Conservation (phyloP, 352 stramenopile genomes). For the Pythium diclinum region DNA sequence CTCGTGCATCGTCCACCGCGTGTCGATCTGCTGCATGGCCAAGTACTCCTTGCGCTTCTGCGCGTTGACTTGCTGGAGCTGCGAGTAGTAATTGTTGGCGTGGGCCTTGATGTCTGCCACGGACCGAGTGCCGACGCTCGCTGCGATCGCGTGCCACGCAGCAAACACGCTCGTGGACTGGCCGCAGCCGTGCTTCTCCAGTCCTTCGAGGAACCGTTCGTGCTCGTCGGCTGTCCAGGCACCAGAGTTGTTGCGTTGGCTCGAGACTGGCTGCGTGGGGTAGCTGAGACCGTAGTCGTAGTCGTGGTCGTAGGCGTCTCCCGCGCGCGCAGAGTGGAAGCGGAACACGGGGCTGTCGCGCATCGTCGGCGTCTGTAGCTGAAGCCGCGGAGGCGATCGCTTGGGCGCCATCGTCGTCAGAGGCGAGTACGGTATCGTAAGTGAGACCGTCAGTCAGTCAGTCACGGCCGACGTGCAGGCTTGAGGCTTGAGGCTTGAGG, state of each 20-base stretch:
- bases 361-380: neutral
- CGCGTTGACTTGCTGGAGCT: constrained; percentile 33
- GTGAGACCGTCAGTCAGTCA: neutral
- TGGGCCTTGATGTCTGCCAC: constrained; percentile 30
- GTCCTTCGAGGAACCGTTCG: constrained; percentile 55
- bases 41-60: constrained; percentile 45
- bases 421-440: neutral
- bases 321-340: constrained; percentile 2
- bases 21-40: constrained; percentile 53
- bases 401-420: constrained; percentile 8
- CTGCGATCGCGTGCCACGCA: constrained; percentile 59
- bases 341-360: constrained; percentile 26
- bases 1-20: constrained; percentile 58
- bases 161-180: constrained; percentile 37
- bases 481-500: neutral
- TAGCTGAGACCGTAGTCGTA: neutral
- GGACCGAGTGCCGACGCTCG: constrained; percentile 49
- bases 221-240: constrained; percentile 65
- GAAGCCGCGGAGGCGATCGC: constrained; percentile 5
- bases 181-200: constrained; percentile 60
- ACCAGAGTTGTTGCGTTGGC: neutral
- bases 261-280: neutral
- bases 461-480: neutral
- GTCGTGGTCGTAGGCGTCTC: neutral
- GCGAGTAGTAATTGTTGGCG: constrained; percentile 35